Evolutionary conservation across 768 basidiomycete genomes (phyloP).

Genomic region (Symmetrospora coprosmae): DNA sequence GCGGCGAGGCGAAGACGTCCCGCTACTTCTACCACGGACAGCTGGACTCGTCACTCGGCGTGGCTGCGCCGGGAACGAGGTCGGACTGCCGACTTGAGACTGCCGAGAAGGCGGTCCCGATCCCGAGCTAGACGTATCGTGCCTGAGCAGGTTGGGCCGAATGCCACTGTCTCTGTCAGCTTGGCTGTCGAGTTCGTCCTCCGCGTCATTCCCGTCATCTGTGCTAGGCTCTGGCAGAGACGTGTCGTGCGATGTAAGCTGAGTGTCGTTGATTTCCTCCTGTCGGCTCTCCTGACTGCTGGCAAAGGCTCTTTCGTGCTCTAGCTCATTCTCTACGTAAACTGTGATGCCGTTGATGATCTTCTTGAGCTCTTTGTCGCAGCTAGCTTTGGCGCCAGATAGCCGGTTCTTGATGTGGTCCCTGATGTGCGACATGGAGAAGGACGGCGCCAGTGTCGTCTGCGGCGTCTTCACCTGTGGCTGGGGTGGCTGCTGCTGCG

Average conservation of each 20-base stretch:
- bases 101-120: neutral
- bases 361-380: conserved; percentile 88
- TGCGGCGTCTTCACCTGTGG: neutral
- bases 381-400: conserved; percentile 83
- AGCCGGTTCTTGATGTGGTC: conserved; percentile 86
- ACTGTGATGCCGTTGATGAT: conserved; percentile 85
- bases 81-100: neutral
- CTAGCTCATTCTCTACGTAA: conserved; percentile 81
- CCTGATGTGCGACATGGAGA: conserved; percentile 43
- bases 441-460: conserved; percentile 15
- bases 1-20: conserved; percentile 21
- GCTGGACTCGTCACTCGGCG: neutral
- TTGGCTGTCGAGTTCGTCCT: neutral
- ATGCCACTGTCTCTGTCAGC: neutral
- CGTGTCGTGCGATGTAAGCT: too few relatives aligned
- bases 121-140: neutral
- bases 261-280: conserved; percentile 9
- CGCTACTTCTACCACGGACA: neutral
- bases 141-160: neutral
- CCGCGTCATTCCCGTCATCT: conserved; percentile 11
- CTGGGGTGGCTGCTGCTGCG: too few relatives aligned
- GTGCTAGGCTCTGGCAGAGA: neutral
- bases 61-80: neutral
- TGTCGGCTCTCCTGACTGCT: conserved; percentile 22
- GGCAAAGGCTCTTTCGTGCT: conserved; percentile 53